These are phyloP conservation scores for Vickermania spadyakhi DNA, from an alignment of 208 protist species.

Conservation along the genomic window DNA sequence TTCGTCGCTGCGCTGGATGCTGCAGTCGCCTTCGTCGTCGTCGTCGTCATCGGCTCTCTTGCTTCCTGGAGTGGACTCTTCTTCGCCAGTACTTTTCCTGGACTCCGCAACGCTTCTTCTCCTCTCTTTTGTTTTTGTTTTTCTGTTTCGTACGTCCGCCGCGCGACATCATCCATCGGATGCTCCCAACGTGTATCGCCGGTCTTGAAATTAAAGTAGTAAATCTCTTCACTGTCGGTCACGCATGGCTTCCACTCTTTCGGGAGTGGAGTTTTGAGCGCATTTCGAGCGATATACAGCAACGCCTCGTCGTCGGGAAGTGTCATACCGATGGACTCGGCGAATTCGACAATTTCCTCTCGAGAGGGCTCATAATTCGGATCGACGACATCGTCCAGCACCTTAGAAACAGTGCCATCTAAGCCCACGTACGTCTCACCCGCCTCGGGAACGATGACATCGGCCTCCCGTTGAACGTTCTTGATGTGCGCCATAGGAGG, in stretches of 20 bases:
- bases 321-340: slow-evolving; percentile 90
- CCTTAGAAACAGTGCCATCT: slow-evolving; percentile 79
- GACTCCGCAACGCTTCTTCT: no score
- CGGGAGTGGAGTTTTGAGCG: slow-evolving; percentile 91
- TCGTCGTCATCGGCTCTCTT: no score
- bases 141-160: slow-evolving; percentile 61
- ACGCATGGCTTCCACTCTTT: slow-evolving; percentile 92
- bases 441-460: slow-evolving; percentile 27
- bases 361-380: slow-evolving; percentile 86
- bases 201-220: slow-evolving; percentile 96
- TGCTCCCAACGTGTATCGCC: slow-evolving; percentile 94
- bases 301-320: slow-evolving; percentile 83
- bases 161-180: slow-evolving; percentile 88
- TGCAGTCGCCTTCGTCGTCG: no score
- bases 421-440: slow-evolving; percentile 73
- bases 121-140: no score
- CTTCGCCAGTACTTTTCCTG: no score
- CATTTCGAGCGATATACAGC: slow-evolving; percentile 89
- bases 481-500: not conserved
- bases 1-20: no score
- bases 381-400: slow-evolving; percentile 82
- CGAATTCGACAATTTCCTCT: slow-evolving; percentile 89
- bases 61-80: no score
- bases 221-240: slow-evolving; percentile 86
- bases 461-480: slow-evolving; percentile 4